Conservation (phyloP, 2,329 filamentous ascomycete species). For the Capronia coronata region DNA sequence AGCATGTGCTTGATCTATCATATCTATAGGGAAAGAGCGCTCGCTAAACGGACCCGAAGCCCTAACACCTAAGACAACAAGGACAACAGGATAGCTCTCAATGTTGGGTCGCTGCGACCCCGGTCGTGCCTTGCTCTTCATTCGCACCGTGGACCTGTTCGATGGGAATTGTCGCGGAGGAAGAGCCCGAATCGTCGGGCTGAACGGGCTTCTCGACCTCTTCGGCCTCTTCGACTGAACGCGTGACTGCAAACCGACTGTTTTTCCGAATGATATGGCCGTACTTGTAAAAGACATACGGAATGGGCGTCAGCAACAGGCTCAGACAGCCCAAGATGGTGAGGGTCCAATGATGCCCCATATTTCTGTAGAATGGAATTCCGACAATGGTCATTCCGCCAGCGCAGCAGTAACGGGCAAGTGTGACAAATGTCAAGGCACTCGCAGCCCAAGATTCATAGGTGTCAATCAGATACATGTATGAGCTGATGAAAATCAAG, state of each 20-base stretch:
- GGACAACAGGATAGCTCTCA: too few relatives aligned
- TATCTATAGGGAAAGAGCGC: too few relatives aligned
- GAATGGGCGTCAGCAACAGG: slow-evolving; percentile 39
- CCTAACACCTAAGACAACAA: too few relatives aligned
- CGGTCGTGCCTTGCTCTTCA: not conserved
- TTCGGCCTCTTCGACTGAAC: slow-evolving; percentile 7
- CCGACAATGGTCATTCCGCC: slow-evolving; percentile 35
- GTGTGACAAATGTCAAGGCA: slow-evolving; percentile 42
- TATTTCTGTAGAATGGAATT: slow-evolving; percentile 36
- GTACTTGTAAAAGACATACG: slow-evolving; percentile 41
- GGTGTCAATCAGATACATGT: slow-evolving; percentile 54
- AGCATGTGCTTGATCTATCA: too few relatives aligned
- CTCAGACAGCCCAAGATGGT: slow-evolving; percentile 38
- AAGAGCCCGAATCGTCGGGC: slow-evolving; percentile 4
- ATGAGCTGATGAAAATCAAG: slow-evolving; percentile 47
- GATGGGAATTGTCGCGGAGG: slow-evolving; percentile 1
- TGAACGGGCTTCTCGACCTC: not conserved
- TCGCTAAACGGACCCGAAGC: too few relatives aligned
- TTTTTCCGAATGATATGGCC: slow-evolving; percentile 33
- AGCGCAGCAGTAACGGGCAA: slow-evolving; percentile 38
- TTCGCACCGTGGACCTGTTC: not conserved
- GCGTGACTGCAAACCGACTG: slow-evolving; percentile 31
- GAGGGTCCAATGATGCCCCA: slow-evolving; percentile 38
- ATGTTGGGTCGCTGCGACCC: not conserved
- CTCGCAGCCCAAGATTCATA: slow-evolving; percentile 50